Evolutionary conservation across 2,329 filamentous ascomycete species (phyloP), one percentile per base, ranked within the genome.

Genomic region (Magnaporthiopsis rhizophila): DNA sequence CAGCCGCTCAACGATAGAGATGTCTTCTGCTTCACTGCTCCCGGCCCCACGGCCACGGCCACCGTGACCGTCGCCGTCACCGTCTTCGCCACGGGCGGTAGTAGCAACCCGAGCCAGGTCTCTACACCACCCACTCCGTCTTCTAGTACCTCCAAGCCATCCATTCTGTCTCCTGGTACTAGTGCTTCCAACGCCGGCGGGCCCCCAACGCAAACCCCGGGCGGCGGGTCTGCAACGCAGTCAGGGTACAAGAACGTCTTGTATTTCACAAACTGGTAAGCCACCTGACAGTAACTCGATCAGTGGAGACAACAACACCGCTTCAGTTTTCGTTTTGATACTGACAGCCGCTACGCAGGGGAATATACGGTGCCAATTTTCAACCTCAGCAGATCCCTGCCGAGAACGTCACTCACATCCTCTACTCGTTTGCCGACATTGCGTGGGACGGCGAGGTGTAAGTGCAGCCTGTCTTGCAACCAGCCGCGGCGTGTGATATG

Each of bases 381-480:
- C 80, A 87, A 60, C 89, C 90, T 0, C 82, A 89, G 68, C 81
- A 89, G 66, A 78, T 96, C 9, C 87, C 88, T 0, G 85, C 81
- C 0, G 81, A 86, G 7, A 82, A 89, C 62, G 78, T 95, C 45
- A 94, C 90, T 0, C 91, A 94, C 69, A 77, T 95, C 1, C 80
- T 94, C 11, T 94, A 83, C 65, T 78, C 81, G 0, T 84, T 85
- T 68, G 79, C 77, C 28, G 75, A 81, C 57, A 79, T 84, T 58
- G 73, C 68, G 7, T 62, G 70, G 0, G 77, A 82, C 58, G 82
- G 82, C 13, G 76, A 77, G 57, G 80, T 84, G 73, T 79, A 76
- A 72, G 78, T 74, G 6, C 2, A 15, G 61, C 13, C 36, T 5
- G 5, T 18, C 32, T 36, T n/a, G 3, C 58, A 9, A 13, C 13